phyloP scores from a whole-genome alignment of 306 rosid species.

The Purshia tridentata region DNA sequence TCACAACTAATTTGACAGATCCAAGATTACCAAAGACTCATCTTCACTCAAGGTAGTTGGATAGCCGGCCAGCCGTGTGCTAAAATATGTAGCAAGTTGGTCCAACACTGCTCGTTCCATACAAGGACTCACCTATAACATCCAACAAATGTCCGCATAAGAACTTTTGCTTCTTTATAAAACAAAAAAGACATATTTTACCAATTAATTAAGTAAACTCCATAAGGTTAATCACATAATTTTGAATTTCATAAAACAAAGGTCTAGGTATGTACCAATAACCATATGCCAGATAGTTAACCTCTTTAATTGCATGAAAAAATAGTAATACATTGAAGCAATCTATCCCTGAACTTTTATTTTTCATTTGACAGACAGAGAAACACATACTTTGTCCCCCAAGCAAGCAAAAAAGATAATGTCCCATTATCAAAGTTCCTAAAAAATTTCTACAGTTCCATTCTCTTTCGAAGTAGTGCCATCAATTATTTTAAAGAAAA shows the following conservation, averaged over 20 bases:
- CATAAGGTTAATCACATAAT: not conserved
- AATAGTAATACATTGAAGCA: too few species aligned
- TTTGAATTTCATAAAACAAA: slow-evolving; percentile 9
- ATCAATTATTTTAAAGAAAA: not conserved
- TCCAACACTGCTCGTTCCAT: slow-evolving; percentile 92
- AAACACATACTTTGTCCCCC: too few species aligned
- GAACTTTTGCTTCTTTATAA: not conserved
- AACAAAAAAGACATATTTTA: slow-evolving; percentile 19
- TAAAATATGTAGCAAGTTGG: slow-evolving; percentile 81
- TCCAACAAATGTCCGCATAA: slow-evolving; percentile 13
- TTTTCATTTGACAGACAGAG: slow-evolving; percentile 14
- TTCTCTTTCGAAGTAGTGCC: not conserved
- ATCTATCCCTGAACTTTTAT: not conserved
- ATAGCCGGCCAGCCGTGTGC: slow-evolving; percentile 74
- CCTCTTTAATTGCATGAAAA: too few species aligned
- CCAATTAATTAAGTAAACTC: not conserved
- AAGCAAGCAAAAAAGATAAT: too few species aligned
- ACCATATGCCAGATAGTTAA: not conserved
- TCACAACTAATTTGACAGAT: not conserved
- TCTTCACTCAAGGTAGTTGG: slow-evolving; percentile 89
- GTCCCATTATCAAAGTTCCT: slow-evolving; percentile 4
- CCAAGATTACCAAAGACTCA: slow-evolving; percentile 62
- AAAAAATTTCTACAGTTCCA: not conserved
- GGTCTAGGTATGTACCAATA: not conserved
- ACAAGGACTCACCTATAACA: slow-evolving; percentile 78